Conservation (phyloP, 2,329 filamentous ascomycete genomes). For the Thielaviopsis punctulata region DNA sequence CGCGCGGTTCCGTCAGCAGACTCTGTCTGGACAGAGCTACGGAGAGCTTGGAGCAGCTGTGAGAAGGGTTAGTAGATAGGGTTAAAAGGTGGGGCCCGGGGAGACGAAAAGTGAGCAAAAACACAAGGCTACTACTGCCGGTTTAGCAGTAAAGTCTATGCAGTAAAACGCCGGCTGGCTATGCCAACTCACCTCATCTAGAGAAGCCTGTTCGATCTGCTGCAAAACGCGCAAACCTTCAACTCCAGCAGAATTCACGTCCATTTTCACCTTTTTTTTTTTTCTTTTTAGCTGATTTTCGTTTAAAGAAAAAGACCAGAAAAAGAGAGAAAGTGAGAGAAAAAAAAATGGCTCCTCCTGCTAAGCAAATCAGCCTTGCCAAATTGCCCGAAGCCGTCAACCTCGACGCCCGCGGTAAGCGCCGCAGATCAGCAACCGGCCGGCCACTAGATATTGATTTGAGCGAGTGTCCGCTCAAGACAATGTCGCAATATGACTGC, state of each 20-base stretch:
- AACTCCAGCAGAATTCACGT: constrained; percentile 22
- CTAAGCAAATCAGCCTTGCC: constrained; percentile 34
- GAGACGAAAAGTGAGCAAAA: no score
- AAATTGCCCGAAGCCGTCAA: constrained; percentile 34
- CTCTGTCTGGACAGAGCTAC: constrained; percentile 12
- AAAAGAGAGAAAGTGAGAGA: not conserved
- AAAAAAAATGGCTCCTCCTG: constrained; percentile 38
- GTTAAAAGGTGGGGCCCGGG: no score
- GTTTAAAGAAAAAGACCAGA: not conserved
- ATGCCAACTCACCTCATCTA: constrained; percentile 44
- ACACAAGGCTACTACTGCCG: no score
- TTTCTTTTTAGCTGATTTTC: not conserved
- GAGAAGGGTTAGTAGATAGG: constrained; percentile 16
- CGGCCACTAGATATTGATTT: constrained; percentile 33
- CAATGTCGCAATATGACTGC: constrained; percentile 45
- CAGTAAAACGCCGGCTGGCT: no score
- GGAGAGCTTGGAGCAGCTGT: constrained; percentile 13
- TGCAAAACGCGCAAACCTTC: constrained; percentile 33
- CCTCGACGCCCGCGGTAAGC: constrained; percentile 28
- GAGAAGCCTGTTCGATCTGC: constrained; percentile 37
- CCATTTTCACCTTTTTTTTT: not conserved
- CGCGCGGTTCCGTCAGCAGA: constrained; percentile 6
- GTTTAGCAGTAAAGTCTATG: no score
- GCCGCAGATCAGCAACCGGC: constrained; percentile 26
- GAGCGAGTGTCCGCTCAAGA: constrained; percentile 35